Base-by-base conservation (phyloP, 495 filamentous ascomycete genomes). In the Evansstolkia leycettana region DNA sequence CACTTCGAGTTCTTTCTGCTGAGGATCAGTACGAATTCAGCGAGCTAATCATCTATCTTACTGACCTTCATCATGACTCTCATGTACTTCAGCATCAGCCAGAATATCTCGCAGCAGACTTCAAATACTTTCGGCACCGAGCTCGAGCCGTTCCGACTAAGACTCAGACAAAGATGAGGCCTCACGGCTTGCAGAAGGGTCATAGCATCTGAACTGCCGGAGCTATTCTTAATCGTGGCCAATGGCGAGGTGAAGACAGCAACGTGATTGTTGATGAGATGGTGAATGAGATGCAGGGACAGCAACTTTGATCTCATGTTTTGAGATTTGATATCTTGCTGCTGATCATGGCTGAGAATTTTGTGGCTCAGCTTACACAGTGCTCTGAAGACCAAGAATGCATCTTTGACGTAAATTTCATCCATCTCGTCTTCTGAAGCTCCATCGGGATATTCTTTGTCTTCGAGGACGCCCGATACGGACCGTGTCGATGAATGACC, bases 351-450 rank as follows among this genome's bases (percentile, higher is more conserved):
- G 7, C 79, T 71, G 15, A 99, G 61, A 27, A 84, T 61, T 50
- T 95, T 99, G 37, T 87, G 94, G 40, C 88, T 94, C 28, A 99
- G 68, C 52, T 94, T 94, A 68, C 92, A 99, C 58, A 99, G 88
- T 7, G 92, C 90, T 15, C 92, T 73, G 66, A 99, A 94, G 19
- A 99, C 87, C 10, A 99, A 66, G 53, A 94, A 99, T 10, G 92
- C 85, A 57, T 99, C 92, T 47, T 89, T 84, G 37, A 94, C 81
- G 50, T 88, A 96, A 5, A 95, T 82, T 46, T 99, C 92, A 49
- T 96, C 92, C 42, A 94, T 87, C 39, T 90, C 85, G 28, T 95
- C 92, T 39, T 94, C 86, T 7, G 75, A 67, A 1, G 69, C 62
- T 7, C 57, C 58, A 28, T 78, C 66, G 35, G 58, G 73, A 36